Conservation (phyloP, 2,329 filamentous ascomycete species). For the Pestalotiopsis sp. region DNA sequence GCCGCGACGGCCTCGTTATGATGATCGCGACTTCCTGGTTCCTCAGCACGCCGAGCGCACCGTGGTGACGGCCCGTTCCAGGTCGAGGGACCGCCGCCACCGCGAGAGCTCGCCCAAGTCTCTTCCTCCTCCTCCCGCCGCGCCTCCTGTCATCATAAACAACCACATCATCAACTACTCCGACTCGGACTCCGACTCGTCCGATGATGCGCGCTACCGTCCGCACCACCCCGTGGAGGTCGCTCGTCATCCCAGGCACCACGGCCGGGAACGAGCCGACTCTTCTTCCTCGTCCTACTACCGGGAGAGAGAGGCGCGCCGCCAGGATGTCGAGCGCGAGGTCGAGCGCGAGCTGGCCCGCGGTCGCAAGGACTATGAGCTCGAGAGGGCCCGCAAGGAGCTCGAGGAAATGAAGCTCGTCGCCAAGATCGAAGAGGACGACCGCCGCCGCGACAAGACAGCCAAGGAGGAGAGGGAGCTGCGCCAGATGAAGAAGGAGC, state of each 20-base stretch:
- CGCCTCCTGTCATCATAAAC: slow-evolving; percentile 57
- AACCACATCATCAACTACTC: slow-evolving; percentile 54
- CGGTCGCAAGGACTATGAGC: slow-evolving; percentile 42
- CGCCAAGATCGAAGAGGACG: slow-evolving; percentile 41
- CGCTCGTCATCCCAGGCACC: slow-evolving; percentile 23
- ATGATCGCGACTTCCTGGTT: slow-evolving; percentile 41
- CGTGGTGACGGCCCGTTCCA: slow-evolving; percentile 44
- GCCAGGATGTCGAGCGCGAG: slow-evolving; percentile 29
- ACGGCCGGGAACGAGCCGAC: slow-evolving; percentile 37
- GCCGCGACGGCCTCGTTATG: slow-evolving; percentile 42
- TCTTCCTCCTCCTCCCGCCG: slow-evolving; percentile 27
- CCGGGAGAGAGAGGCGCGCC: slow-evolving; percentile 26
- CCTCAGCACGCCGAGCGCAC: slow-evolving; percentile 48
- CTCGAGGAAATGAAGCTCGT: slow-evolving; percentile 48
- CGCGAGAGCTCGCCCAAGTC: slow-evolving; percentile 35
- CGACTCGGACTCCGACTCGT: slow-evolving; percentile 42
- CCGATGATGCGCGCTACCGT: slow-evolving; percentile 34
- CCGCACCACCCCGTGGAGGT: slow-evolving; percentile 25
- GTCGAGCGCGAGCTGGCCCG: slow-evolving; percentile 34
- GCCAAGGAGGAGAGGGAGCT: slow-evolving; percentile 42
- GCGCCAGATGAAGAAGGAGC: slow-evolving; percentile 34
- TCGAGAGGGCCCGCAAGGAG: slow-evolving; percentile 31
- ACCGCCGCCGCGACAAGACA: slow-evolving; percentile 40
- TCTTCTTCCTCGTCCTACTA: slow-evolving; percentile 31
- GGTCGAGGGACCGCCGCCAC: slow-evolving; percentile 49